Percentiles rank a stretch among this genome's conserved stretches.
These are phyloP conservation scores for Lodderomyces metapsilosis DNA, from an alignment of 1,139 yeast species.

Conservation along the genomic window DNA sequence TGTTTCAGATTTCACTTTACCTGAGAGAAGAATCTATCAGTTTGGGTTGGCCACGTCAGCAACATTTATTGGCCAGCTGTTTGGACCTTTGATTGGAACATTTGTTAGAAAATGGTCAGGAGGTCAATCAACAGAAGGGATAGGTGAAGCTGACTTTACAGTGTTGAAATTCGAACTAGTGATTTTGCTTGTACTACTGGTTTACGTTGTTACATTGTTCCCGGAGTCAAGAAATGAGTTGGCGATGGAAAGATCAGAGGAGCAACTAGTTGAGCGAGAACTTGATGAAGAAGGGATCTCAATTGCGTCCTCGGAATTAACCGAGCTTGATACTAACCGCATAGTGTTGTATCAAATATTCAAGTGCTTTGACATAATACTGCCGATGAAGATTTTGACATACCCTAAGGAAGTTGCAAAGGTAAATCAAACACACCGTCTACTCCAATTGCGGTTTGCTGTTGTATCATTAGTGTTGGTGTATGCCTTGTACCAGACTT, in stretches of 20 bases:
- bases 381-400: conserved; percentile 33
- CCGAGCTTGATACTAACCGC: background rate
- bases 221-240: conserved; percentile 58
- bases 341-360: conserved; percentile 8
- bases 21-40: conserved; percentile 50
- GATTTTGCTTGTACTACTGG: conserved; percentile 21
- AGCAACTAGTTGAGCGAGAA: conserved; percentile 15
- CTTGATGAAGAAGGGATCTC: conserved; percentile 1
- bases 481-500: conserved; percentile 30
- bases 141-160: conserved; percentile 21
- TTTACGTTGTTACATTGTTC: conserved; percentile 35
- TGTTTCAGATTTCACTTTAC: conserved; percentile 55
- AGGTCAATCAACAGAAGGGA: background rate
- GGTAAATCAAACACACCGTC: conserved; percentile 8
- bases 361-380: conserved; percentile 26
- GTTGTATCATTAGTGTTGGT: conserved; percentile 46
- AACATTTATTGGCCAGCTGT: conserved; percentile 55
- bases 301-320: no score
- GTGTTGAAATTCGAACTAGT: conserved; percentile 32
- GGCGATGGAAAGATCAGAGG: conserved; percentile 47
- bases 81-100: conserved; percentile 63
- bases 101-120: conserved; percentile 12
- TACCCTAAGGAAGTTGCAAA: conserved; percentile 8
- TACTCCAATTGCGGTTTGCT: conserved; percentile 22
- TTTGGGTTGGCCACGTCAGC: conserved; percentile 58